These are phyloP conservation scores for Golubevia pallescens DNA, from an alignment of 1,284 basidiomycete species.

Conservation along the genomic window DNA sequence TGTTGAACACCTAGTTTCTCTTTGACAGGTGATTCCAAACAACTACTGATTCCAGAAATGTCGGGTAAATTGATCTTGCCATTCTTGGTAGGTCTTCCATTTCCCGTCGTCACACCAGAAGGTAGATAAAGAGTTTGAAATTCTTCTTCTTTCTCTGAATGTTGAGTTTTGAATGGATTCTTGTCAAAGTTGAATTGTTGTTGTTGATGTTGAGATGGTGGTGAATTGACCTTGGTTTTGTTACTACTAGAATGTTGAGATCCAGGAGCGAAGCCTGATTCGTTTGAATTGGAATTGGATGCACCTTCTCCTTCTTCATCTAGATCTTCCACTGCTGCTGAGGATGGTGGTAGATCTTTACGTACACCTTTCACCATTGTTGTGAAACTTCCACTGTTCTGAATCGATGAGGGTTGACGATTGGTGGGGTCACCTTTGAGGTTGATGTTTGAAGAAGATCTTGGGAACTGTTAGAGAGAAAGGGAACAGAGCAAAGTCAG, in stretches of 20 bases:
- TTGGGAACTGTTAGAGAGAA: too few relatives aligned
- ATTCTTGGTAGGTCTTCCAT: not conserved
- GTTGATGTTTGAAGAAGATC: not conserved
- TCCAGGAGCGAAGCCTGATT: constrained; percentile 32
- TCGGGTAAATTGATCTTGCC: constrained; percentile 17
- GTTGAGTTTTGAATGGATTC: too few relatives aligned
- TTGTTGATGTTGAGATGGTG: not conserved
- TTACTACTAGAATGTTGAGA: constrained; percentile 27
- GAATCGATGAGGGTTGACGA: not conserved
- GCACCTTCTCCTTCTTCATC: constrained; percentile 21
- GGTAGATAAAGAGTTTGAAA: constrained; percentile 8
- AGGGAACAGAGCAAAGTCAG: too few relatives aligned
- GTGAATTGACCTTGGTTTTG: constrained; percentile 21
- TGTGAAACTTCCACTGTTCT: not conserved
- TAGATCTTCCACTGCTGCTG: not conserved
- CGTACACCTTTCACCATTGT: not conserved
- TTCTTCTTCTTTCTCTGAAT: not conserved
- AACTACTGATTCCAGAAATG: constrained; percentile 37
- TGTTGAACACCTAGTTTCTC: constrained; percentile 27
- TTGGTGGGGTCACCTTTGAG: not conserved
- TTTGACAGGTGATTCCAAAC: constrained; percentile 32
- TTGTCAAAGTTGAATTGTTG: too few relatives aligned
- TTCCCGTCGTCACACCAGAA: constrained; percentile 14
- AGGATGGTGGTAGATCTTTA: not conserved
- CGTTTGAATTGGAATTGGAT: constrained; percentile 18